phyloP scores from a whole-genome alignment of 2,329 filamentous ascomycete genomes.

The Verticillium dahliae region DNA sequence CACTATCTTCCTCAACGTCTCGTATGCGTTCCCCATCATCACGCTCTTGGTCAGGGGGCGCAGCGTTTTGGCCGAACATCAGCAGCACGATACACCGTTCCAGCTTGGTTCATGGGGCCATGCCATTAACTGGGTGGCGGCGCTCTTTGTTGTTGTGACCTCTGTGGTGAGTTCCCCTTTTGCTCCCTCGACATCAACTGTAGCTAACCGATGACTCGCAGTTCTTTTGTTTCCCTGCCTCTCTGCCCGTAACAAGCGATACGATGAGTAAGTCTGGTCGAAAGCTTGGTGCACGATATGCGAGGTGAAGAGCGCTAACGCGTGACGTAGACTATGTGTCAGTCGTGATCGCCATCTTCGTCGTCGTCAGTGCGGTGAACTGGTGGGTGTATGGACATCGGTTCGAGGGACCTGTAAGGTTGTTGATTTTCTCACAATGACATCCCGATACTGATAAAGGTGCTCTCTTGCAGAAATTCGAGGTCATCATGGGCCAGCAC shows the following conservation, averaged over 20 bases:
- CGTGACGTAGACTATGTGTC: slow-evolving; percentile 24
- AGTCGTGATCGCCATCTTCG: slow-evolving; percentile 27
- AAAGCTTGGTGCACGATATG: neutral
- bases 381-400: slow-evolving; percentile 1
- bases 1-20: slow-evolving; percentile 38
- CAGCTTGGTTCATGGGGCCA: slow-evolving; percentile 21
- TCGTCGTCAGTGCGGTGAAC: neutral
- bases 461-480: neutral
- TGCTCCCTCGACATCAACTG: neutral
- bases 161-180: slow-evolving; percentile 20
- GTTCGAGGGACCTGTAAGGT: slow-evolving; percentile 2
- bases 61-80: slow-evolving; percentile 18
- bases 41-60: slow-evolving; percentile 29
- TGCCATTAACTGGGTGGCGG: slow-evolving; percentile 22
- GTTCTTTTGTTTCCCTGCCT: slow-evolving; percentile 25
- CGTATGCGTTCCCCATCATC: slow-evolving; percentile 35
- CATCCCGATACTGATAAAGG: neutral
- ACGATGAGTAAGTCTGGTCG: slow-evolving; percentile 19
- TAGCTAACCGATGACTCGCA: slow-evolving; percentile 3
- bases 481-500: slow-evolving; percentile 1
- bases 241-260: slow-evolving; percentile 19
- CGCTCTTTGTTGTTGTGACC: slow-evolving; percentile 29
- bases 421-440: neutral
- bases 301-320: neutral
- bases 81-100: slow-evolving; percentile 18